These are phyloP conservation scores for Eragrostis curvula DNA, from an alignment of 176 grass and related monocot genomes.

Conservation along the genomic window DNA sequence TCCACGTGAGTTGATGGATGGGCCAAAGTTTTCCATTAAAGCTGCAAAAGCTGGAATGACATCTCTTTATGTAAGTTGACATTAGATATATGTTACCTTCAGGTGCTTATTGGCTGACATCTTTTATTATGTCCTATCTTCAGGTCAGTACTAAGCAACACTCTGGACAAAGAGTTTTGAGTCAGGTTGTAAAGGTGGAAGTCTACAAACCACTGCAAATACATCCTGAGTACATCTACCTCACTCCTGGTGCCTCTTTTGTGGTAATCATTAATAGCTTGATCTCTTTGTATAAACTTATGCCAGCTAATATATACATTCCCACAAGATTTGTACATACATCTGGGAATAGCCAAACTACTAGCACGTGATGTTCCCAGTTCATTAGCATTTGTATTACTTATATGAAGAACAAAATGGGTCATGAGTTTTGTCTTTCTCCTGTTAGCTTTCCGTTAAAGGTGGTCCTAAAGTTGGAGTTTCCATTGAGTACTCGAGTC, in stretches of 20 bases:
- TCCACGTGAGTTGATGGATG: conserved; percentile 42
- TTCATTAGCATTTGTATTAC: conserved; percentile 18
- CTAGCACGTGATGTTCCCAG: conserved; percentile 22
- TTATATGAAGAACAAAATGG: conserved; percentile 9
- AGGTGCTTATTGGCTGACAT: conserved; percentile 22
- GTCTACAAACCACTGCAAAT: conserved; percentile 83
- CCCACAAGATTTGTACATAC: conserved; percentile 6
- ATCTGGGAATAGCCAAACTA: not conserved
- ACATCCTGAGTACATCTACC: conserved; percentile 91
- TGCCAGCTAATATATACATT: conserved; percentile 22
- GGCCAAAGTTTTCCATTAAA: conserved; percentile 70
- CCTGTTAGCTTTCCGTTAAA: conserved; percentile 75
- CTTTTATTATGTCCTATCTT: conserved; percentile 45
- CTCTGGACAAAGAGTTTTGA: conserved; percentile 75
- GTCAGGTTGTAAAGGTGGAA: conserved; percentile 92
- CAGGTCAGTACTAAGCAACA: conserved; percentile 83
- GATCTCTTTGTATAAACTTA: not conserved
- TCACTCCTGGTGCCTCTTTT: conserved; percentile 90
- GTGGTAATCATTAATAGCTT: conserved; percentile 69
- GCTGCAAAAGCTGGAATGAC: conserved; percentile 72
- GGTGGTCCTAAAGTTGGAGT: conserved; percentile 90
- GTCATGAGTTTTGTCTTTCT: conserved; percentile 35
- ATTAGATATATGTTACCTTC: conserved; percentile 28
- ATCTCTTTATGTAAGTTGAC: conserved; percentile 92
- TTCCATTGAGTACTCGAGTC: conserved; percentile 69